Evolutionary conservation across 805 yeast genomes (phyloP).

Genomic region (Spathaspora girioi): DNA sequence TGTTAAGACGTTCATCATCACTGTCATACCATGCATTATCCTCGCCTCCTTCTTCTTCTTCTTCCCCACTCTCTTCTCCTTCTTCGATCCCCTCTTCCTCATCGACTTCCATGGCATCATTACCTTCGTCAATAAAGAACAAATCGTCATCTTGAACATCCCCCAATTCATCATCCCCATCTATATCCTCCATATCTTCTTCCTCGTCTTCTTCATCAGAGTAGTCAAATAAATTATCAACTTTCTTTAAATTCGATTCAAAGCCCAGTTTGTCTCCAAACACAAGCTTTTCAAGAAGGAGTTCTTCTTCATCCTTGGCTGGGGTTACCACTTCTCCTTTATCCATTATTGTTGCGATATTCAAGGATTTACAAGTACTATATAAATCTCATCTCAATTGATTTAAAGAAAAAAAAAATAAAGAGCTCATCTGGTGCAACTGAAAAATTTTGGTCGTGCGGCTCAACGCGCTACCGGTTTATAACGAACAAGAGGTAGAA

Average conservation of each 20-base stretch:
- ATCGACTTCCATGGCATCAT: conserved; percentile 23
- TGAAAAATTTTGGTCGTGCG: too few relatives aligned
- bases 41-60: conserved; percentile 9
- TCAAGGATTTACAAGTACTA: neutral
- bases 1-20: conserved; percentile 73
- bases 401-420: neutral
- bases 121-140: conserved; percentile 43
- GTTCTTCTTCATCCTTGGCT: conserved; percentile 83
- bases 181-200: conserved; percentile 23
- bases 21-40: conserved; percentile 74
- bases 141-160: conserved; percentile 36
- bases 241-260: conserved; percentile 56
- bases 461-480: too few relatives aligned
- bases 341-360: neutral
- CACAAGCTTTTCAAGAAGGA: conserved; percentile 73
- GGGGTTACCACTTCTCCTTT: conserved; percentile 37
- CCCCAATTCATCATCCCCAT: conserved; percentile 25
- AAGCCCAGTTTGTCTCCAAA: conserved; percentile 85
- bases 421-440: too few relatives aligned
- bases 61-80: conserved; percentile 20
- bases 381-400: neutral
- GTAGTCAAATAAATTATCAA: conserved; percentile 53
- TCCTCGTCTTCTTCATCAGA: conserved; percentile 34
- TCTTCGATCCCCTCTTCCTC: conserved; percentile 22
- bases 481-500: neutral